Conservation (phyloP, 306 rosid genomes). For the Herpetospermum pedunculosum region DNA sequence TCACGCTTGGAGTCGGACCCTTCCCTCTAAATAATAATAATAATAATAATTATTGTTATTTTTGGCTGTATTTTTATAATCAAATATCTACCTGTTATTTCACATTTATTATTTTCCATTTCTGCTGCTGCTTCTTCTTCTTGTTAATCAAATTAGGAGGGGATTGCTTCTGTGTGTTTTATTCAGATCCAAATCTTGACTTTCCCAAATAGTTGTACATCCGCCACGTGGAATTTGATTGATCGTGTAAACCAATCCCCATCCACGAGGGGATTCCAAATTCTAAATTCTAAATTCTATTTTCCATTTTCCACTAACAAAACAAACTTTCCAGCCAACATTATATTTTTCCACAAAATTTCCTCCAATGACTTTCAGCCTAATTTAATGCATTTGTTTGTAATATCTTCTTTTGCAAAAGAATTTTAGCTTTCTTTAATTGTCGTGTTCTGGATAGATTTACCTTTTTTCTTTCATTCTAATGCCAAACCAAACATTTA, state of each 20-base stretch:
- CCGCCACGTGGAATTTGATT: background rate
- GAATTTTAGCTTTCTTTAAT: background rate
- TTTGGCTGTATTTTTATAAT: background rate
- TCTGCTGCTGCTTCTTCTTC: background rate
- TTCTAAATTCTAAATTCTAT: background rate
- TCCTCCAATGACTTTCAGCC: background rate
- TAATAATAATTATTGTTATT: too few relatives aligned
- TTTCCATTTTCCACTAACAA: background rate
- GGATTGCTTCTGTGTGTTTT: background rate
- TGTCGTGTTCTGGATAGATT: background rate
- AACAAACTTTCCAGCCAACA: background rate
- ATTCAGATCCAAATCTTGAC: conserved; percentile 7
- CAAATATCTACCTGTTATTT: background rate
- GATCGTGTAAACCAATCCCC: background rate
- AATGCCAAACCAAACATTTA: background rate
- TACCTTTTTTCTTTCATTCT: background rate
- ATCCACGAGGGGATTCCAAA: background rate
- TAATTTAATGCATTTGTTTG: background rate
- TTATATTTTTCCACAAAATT: background rate
- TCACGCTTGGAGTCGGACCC: conserved; percentile 34
- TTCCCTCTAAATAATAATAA: background rate
- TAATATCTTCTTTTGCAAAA: background rate
- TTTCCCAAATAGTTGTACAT: background rate
- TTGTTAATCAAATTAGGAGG: background rate
- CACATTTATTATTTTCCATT: background rate